These are phyloP conservation scores for Coffea eugenioides DNA, from an alignment of 257 asterid species.

Conservation along the genomic window DNA sequence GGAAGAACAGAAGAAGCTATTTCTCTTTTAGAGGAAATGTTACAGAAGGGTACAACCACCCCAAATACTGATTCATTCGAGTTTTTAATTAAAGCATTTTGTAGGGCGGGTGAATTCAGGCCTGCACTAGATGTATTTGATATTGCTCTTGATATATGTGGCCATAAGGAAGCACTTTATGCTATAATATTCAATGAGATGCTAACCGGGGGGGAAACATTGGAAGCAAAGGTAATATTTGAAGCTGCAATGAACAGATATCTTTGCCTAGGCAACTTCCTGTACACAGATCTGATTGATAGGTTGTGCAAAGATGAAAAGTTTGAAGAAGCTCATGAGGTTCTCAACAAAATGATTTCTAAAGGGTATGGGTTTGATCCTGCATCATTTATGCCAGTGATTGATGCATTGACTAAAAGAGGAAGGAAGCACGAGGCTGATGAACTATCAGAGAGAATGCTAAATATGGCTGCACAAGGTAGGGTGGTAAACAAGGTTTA, in stretches of 20 bases:
- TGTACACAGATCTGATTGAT: constrained; percentile 59
- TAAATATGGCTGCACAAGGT: constrained; percentile 54
- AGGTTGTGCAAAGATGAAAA: constrained; percentile 54
- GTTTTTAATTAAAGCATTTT: constrained; percentile 64
- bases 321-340: constrained; percentile 48
- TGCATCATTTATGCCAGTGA: constrained; percentile 81
- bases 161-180: constrained; percentile 65
- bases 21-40: constrained; percentile 76
- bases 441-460: constrained; percentile 69
- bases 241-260: constrained; percentile 66
- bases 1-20: constrained; percentile 82
- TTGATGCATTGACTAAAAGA: constrained; percentile 54
- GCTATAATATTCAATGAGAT: constrained; percentile 66
- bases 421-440: constrained; percentile 73
- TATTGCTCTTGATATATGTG: constrained; percentile 52
- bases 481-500: constrained; percentile 41
- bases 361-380: constrained; percentile 72
- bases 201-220: constrained; percentile 69
- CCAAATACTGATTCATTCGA: constrained; percentile 64
- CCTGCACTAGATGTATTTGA: constrained; percentile 86
- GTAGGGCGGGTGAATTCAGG: constrained; percentile 82
- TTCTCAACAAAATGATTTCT: constrained; percentile 62
- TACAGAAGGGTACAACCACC: constrained; percentile 49
- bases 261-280: constrained; percentile 54
- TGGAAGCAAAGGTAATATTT: constrained; percentile 67